Base-by-base conservation (phyloP, 2,329 filamentous ascomycete species). In the Pseudonectria buxi region DNA sequence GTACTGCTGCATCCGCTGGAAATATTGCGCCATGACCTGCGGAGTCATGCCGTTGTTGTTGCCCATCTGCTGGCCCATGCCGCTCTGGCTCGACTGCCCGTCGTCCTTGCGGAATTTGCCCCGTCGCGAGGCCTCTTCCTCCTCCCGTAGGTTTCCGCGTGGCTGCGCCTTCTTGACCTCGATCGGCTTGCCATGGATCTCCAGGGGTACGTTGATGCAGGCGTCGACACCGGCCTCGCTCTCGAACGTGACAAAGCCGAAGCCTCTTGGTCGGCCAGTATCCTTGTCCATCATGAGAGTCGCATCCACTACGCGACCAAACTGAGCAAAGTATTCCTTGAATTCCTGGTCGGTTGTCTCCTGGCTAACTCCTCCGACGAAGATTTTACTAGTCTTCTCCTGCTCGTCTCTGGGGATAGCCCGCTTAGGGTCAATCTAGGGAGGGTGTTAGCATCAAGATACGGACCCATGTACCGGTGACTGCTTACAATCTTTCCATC, bases 241-340 rank as follows among this genome's bases (percentile, higher is more conserved):
- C 63, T 98, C 92, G 51, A 98, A 98, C 0, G 92, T 98, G 35
- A 98, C 92, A 60, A 98, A 98, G 11, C 92, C 92, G 55, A 98
- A 98, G 2, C 92, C 92, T 56, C 92, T 77, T 3, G 92, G 92
- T 27, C 92, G 79, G n/a, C 92, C 92, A 1, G 92, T 98, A 61
- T 98, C 92, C 65, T 98, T 98, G 61, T 98, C 92, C 81, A 98
- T 98, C 92, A 98, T 98, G 3, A 98, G 78, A 0, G 92, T 98
- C 2, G 92, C 92, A 64, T 98, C 92, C 26, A 98, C 83, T 14
- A 98, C 92, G 42, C 90, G 82, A 18, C 92, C 92, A 53, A 96
- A 98, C 55, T 95, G 86, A 55, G 85, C 87, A 66, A 98, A 98
- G 65, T 95, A 98, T 41, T 92, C 83, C 56, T 87, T 88, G 61